These are phyloP conservation scores for Glomus cerebriforme DNA, from an alignment of 192 early-diverging fungal species.

Conservation along the genomic window DNA sequence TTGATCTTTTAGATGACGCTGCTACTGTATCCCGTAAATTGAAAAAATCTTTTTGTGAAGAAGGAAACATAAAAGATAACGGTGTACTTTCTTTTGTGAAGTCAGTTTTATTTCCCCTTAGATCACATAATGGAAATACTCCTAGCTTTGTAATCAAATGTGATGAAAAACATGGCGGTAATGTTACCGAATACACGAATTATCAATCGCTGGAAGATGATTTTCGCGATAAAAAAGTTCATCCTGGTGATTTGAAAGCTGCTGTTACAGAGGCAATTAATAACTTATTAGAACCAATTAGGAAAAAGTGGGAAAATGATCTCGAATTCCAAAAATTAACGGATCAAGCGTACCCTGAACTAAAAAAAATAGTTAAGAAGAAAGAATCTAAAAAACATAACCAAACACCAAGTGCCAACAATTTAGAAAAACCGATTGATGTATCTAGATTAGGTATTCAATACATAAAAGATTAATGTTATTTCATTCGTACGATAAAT, in stretches of 20 bases:
- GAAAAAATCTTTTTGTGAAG: slow-evolving; percentile 96
- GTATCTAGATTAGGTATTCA: slow-evolving; percentile 23
- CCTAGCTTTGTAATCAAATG: slow-evolving; percentile 71
- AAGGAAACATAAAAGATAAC: slow-evolving; percentile 90
- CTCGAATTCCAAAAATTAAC: slow-evolving; percentile 72
- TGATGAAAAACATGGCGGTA: slow-evolving; percentile 90
- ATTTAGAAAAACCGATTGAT: slow-evolving; percentile 13
- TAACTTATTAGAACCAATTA: slow-evolving; percentile 83
- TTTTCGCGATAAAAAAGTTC: slow-evolving; percentile 83
- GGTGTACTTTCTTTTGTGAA: slow-evolving; percentile 90
- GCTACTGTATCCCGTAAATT: slow-evolving; percentile 84
- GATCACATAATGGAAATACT: slow-evolving; percentile 59
- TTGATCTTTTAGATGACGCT: slow-evolving; percentile 89
- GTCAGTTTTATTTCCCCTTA: slow-evolving; percentile 87
- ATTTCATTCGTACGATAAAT: no score
- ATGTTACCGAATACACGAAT: slow-evolving; percentile 70
- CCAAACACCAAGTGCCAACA: background rate
- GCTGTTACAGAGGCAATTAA: slow-evolving; percentile 84
- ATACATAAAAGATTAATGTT: no score
- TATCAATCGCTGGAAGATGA: slow-evolving; percentile 80
- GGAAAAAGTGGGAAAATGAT: slow-evolving; percentile 66
- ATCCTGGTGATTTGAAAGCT: slow-evolving; percentile 94
- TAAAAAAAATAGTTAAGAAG: slow-evolving; percentile 49
- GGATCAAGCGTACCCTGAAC: slow-evolving; percentile 81
- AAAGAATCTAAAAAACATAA: slow-evolving; percentile 33